A percentile compares a stretch with the other conserved stretches of the same genome.
Evolutionary conservation across 1,284 basidiomycete species (phyloP).

Genomic region (Somion occarium): DNA sequence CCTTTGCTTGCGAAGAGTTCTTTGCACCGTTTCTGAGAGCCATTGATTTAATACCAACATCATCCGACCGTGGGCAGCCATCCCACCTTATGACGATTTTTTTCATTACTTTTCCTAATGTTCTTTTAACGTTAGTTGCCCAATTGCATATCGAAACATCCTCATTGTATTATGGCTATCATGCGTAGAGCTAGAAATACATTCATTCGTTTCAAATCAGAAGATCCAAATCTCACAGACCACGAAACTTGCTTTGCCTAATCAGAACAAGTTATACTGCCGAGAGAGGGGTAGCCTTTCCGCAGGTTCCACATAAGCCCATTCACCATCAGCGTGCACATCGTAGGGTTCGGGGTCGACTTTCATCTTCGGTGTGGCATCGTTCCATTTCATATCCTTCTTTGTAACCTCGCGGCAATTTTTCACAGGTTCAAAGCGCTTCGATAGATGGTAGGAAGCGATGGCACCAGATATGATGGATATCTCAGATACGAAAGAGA

Average conservation of each 20-base stretch:
- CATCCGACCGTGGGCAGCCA: no score
- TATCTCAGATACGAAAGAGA: slow-evolving; percentile 80
- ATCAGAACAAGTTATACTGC: slow-evolving; percentile 70
- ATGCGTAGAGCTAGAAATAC: background rate
- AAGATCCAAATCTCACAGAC: background rate
- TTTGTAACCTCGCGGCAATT: slow-evolving; percentile 78
- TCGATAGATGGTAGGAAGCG: slow-evolving; percentile 69
- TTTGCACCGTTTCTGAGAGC: no score
- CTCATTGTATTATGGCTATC: no score
- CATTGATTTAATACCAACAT: no score
- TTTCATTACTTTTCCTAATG: no score
- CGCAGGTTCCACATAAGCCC: slow-evolving; percentile 79
- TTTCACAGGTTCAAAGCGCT: slow-evolving; percentile 73
- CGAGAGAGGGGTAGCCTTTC: slow-evolving; percentile 62
- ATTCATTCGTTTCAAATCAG: background rate
- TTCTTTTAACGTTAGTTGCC: no score
- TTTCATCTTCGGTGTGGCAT: slow-evolving; percentile 71
- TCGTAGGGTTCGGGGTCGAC: slow-evolving; percentile 95
- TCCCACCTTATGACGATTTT: no score
- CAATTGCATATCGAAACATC: no score
- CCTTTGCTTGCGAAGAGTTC: no score
- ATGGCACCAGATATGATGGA: slow-evolving; percentile 66
- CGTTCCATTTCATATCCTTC: slow-evolving; percentile 93
- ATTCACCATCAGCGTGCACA: slow-evolving; percentile 76
- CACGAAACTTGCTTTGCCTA: background rate